Conservation (phyloP, 768 basidiomycete genomes). For the Suillus hirtellus region DNA sequence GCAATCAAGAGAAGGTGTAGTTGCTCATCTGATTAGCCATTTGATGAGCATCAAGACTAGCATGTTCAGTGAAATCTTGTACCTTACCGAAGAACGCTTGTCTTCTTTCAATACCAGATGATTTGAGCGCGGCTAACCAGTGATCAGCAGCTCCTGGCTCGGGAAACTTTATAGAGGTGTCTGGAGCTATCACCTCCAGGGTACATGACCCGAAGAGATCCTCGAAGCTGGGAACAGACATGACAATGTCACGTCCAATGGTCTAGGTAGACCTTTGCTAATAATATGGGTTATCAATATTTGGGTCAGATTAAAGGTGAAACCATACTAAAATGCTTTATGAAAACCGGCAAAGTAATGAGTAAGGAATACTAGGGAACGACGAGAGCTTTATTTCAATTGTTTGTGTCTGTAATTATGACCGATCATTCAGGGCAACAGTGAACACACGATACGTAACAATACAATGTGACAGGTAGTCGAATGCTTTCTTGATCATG, state of each 20-base stretch:
- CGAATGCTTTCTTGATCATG: slow-evolving; percentile 17
- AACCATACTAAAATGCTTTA: background rate
- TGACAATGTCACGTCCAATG: slow-evolving; percentile 8
- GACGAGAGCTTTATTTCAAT: background rate
- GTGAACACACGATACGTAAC: background rate
- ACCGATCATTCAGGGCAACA: background rate
- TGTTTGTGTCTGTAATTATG: background rate
- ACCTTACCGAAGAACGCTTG: slow-evolving; percentile 76
- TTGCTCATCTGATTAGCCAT: slow-evolving; percentile 50
- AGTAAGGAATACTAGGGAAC: background rate
- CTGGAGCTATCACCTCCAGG: slow-evolving; percentile 65
- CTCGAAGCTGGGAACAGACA: slow-evolving; percentile 52
- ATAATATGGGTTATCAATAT: background rate
- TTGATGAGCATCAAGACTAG: slow-evolving; percentile 17
- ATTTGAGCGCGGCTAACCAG: slow-evolving; percentile 54
- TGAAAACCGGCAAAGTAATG: background rate
- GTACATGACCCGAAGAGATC: slow-evolving; percentile 59
- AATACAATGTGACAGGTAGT: background rate
- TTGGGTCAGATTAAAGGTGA: background rate
- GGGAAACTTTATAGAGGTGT: slow-evolving; percentile 63
- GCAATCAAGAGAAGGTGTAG: slow-evolving; percentile 49
- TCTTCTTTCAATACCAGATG: slow-evolving; percentile 49
- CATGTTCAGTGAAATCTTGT: slow-evolving; percentile 17
- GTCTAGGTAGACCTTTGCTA: background rate
- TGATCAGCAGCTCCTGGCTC: slow-evolving; percentile 44